phyloP scores from a whole-genome alignment of 345 rosid genomes.

The thale cress (Arabidopsis thaliana) region TAIR10.1 NC_003071.7:12856001-12856500 shows the following conservation, averaged over 20 bases:
- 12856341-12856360: not conserved
- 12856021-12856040: conserved; percentile 96
- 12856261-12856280: conserved; percentile 1
- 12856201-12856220: conserved; percentile 24
- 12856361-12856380: conserved; percentile 9
- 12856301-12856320: conserved; percentile 4
- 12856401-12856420: not conserved
- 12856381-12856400: not conserved
- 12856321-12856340: not conserved
- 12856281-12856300: not conserved
- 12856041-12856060: conserved; percentile 94
- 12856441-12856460: conserved; percentile 54
- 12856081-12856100: conserved; percentile 85
- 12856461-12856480: conserved; percentile 82
- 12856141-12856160: conserved; percentile 86
- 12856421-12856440: conserved; percentile 18
- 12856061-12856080: conserved; percentile 93
- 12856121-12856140: conserved; percentile 78
- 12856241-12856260: not conserved
- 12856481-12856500: conserved; percentile 69
- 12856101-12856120: conserved; percentile 83
- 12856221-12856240: conserved; percentile 4
- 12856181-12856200: conserved; percentile 22
- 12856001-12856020: conserved; percentile 92
- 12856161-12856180: conserved; percentile 57